These are phyloP conservation scores for Pulveroboletus frians DNA, from an alignment of 768 basidiomycete species.

Conservation along the genomic window DNA sequence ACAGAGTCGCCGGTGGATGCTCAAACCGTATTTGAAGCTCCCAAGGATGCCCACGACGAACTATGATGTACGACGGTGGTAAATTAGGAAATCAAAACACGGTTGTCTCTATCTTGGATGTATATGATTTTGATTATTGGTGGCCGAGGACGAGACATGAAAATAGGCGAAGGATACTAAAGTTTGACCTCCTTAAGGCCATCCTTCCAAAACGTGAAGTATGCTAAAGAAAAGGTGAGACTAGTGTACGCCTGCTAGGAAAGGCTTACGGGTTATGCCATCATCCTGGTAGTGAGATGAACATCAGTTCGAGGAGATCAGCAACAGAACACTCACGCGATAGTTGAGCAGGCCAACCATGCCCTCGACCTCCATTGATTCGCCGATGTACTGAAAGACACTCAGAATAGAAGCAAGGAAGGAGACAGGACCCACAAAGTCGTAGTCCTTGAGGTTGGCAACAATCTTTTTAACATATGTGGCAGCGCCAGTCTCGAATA, in stretches of 20 bases:
- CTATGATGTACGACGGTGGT: slow-evolving; percentile 18
- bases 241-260: neutral
- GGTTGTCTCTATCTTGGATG: slow-evolving; percentile 20
- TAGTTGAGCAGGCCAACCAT: slow-evolving; percentile 96
- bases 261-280: slow-evolving; percentile 69
- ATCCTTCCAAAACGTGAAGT: slow-evolving; percentile 95
- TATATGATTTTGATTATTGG: slow-evolving; percentile 13
- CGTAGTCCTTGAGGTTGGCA: slow-evolving; percentile 86
- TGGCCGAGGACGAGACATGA: neutral
- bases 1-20: slow-evolving; percentile 18
- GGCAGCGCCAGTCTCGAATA: slow-evolving; percentile 78
- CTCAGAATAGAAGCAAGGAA: neutral
- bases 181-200: slow-evolving; percentile 80
- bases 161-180: slow-evolving; percentile 28
- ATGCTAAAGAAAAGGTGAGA: slow-evolving; percentile 45
- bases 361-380: slow-evolving; percentile 79
- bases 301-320: neutral
- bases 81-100: slow-evolving; percentile 16
- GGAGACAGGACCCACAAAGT: slow-evolving; percentile 59
- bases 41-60: slow-evolving; percentile 26
- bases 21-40: slow-evolving; percentile 25
- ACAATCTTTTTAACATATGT: slow-evolving; percentile 85
- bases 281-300: slow-evolving; percentile 48
- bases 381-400: slow-evolving; percentile 56
- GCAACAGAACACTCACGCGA: slow-evolving; percentile 46